Conservation (phyloP, 1,284 basidiomycete species). For the Malassezia japonica region DNA sequence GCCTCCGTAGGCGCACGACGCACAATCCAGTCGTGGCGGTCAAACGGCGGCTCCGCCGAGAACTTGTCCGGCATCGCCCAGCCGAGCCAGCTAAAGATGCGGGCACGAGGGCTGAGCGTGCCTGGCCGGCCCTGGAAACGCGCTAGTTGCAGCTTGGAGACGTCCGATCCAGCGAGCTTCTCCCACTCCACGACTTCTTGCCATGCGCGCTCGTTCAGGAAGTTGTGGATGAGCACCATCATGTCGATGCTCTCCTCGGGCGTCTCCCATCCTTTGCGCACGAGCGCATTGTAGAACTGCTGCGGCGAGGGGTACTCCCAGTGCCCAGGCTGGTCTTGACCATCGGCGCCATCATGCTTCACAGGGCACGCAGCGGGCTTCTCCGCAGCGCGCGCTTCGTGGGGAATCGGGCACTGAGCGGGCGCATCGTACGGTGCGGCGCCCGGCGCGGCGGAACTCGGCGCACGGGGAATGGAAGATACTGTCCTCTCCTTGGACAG, state of each 20-base stretch:
- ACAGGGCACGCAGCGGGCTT: slow-evolving; percentile 21
- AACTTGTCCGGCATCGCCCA: slow-evolving; percentile 78
- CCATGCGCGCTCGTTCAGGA: slow-evolving; percentile 94
- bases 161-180: slow-evolving; percentile 43
- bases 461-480: slow-evolving; percentile 76
- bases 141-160: slow-evolving; percentile 57
- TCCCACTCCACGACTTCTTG: slow-evolving; percentile 91
- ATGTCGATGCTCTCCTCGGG: slow-evolving; percentile 90
- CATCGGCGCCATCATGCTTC: slow-evolving; percentile 36
- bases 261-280: slow-evolving; percentile 94
- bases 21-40: slow-evolving; percentile 97
- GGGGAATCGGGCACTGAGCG: slow-evolving; percentile 20
- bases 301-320: slow-evolving; percentile 99
- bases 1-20: slow-evolving; percentile 53
- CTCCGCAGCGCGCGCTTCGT: slow-evolving; percentile 1
- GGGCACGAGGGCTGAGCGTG: slow-evolving; percentile 68
- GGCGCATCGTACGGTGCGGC: slow-evolving; percentile 36
- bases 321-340: slow-evolving; percentile 40
- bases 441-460: slow-evolving; percentile 35
- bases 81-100: slow-evolving; percentile 71
- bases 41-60: slow-evolving; percentile 86
- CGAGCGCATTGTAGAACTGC: slow-evolving; percentile 96
- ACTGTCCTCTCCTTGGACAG: slow-evolving; percentile 67
- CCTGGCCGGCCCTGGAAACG: slow-evolving; percentile 84
- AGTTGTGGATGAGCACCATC: slow-evolving; percentile 98